Evolutionary conservation across 1,284 basidiomycete species (phyloP).

Genomic region (Ustilago xerochloae): DNA sequence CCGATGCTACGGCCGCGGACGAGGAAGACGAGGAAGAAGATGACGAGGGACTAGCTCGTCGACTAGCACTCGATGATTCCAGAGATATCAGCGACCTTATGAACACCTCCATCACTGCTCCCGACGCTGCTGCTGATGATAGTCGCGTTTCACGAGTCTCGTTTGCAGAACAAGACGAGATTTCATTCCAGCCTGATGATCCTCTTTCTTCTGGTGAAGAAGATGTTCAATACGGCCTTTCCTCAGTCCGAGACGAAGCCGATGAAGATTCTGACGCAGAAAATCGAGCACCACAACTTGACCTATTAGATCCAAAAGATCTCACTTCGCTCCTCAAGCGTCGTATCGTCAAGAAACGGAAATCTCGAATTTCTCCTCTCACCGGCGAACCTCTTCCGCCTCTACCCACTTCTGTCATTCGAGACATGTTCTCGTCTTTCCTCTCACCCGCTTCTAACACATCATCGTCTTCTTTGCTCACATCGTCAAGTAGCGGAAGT

Average conservation of each 20-base stretch:
- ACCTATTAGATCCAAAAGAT: slow-evolving; percentile 41
- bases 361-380: slow-evolving; percentile 29
- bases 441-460: slow-evolving; percentile 19
- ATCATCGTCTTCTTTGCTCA: slow-evolving; percentile 9
- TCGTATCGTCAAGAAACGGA: slow-evolving; percentile 46
- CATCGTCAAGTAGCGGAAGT: not conserved
- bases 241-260: slow-evolving; percentile 9
- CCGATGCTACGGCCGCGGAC: too few relatives aligned
- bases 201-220: slow-evolving; percentile 38
- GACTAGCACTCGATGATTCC: slow-evolving; percentile 11
- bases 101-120: slow-evolving; percentile 9
- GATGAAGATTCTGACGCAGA: slow-evolving; percentile 24
- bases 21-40: too few relatives aligned
- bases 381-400: slow-evolving; percentile 30
- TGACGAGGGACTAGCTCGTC: slow-evolving; percentile 22
- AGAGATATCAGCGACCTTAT: not conserved
- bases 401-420: slow-evolving; percentile 34
- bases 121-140: slow-evolving; percentile 10
- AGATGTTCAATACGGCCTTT: slow-evolving; percentile 25
- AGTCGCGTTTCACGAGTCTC: slow-evolving; percentile 26
- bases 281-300: slow-evolving; percentile 10
- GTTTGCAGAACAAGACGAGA: slow-evolving; percentile 29
- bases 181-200: slow-evolving; percentile 36
- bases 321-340: slow-evolving; percentile 46
- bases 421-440: slow-evolving; percentile 44